Base-by-base conservation (phyloP, 768 basidiomycete genomes). In the Tricholoma terreum region DNA sequence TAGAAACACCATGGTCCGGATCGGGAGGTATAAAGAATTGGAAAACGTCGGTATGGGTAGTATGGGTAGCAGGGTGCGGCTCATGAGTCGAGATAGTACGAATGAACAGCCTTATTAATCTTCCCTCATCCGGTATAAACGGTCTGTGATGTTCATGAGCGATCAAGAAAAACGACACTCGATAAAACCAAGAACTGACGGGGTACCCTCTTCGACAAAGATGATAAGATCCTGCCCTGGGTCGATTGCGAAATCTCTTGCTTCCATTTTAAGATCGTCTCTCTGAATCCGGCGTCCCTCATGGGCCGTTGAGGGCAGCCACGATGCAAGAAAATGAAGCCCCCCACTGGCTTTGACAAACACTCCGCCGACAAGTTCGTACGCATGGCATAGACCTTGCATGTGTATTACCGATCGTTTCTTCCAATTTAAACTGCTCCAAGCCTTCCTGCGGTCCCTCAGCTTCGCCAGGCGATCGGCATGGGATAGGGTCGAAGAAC, bases 181-280 rank as follows among this genome's bases (percentile, higher is more conserved):
- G 10, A 27, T 49, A 10, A n/a, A 49, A 15, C 27, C 46, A 14
- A 48, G 34, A n/a, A 60, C 65, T 12, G 51, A 67, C 64, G 52
- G 43, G 3, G 58, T 65, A 27, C 66, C 65, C 22, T 64, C 64
- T 53, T 67, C 62, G 14, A 64, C 35, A 24, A 60, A 65, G 7
- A 80, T 75, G 35, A 86, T 70, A 46, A 87, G 63, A 60, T 87
- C 84, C 65, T 87, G 86, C 4, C 81, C 77, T 0, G 86, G 84
- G 61, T 87, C 85, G n/a, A 86, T 80, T 0, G 82, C 84, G 58
- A 86, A 84, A 62, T 86, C 85, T 43, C 80, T 73, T 36, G 77
- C 73, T 8, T 67, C 57, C 7, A 83, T 45, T 1, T 73, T 76
- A 0, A 84, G 42, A 27, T 81, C 72, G 19, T 68, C 52, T 54